Base-by-base conservation (phyloP, 306 rosid species). In the Glycine tomentella region DNA sequence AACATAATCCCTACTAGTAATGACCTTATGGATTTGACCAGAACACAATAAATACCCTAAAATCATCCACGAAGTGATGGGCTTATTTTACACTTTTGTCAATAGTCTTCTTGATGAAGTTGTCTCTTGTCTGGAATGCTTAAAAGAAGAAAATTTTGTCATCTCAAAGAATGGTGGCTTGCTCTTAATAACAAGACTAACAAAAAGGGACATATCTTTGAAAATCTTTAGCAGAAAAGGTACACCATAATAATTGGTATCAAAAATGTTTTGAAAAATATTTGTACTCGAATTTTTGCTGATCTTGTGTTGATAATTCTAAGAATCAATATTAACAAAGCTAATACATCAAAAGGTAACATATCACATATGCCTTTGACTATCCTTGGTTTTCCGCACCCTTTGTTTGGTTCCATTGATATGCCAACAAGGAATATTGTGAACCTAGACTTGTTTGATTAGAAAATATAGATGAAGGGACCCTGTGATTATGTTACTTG, bases 1-100 rank as follows among this genome's bases (percentile, higher is more conserved):
- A 0, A 80, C 89, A 0, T 82, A 88, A 8, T 84, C 92, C 11
- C 59, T 92, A 50, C 76, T 91, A 0, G 80, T 88, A 58, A 88
- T 92, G 86, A 86, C 93, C 40, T 12, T 90, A 0, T 91, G 97
- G 97, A 61, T 89, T 2, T 92, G 90, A 91, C 82, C 91, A 0
- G 89, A 89, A 38, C 76, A 83, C 15, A 71, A 75, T 12, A 84
- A 88, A 14, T 86, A 56, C 69, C 81, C 80, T 4, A 79, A 77
- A 34, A 48, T 91, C 15, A 48, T 81, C 6, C 13, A 42, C 7
- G 74, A 5, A 68, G 49, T 87, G 38, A 31, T 49, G 57, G 13
- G 31, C 20, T 20, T 20, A 20, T 7, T 89, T 2, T 16, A 75
- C 13, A 3, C 46, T 25, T 0, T 80, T 6, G 40, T 87, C 53